Evolutionary conservation across 2,329 filamentous ascomycete genomes (phyloP).

Genomic region (Aspergillus cejpii): DNA sequence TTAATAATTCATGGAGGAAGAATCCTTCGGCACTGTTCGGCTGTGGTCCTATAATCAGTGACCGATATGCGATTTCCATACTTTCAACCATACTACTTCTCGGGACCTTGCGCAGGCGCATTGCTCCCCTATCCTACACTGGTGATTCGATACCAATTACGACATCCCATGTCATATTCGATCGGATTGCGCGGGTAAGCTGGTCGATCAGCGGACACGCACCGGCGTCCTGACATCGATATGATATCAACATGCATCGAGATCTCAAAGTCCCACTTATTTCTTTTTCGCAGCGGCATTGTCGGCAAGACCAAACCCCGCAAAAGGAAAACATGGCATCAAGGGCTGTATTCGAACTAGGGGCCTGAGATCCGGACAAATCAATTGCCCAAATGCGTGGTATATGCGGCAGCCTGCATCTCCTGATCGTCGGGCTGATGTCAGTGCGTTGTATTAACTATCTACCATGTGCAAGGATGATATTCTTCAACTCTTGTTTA

Average conservation of each 20-base stretch:
- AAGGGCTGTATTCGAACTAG: background rate
- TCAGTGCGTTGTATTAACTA: conserved; percentile 4
- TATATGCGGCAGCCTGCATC: conserved; percentile 1
- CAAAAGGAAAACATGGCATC: background rate
- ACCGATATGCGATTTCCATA: background rate
- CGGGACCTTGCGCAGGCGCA: conserved; percentile 15
- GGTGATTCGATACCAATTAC: conserved; percentile 9
- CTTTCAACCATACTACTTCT: conserved; percentile 15
- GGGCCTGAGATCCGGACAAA: background rate
- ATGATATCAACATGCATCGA: background rate
- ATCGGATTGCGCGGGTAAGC: conserved; percentile 9
- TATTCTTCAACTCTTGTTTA: background rate
- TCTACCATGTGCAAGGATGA: background rate
- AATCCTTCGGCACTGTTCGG: background rate
- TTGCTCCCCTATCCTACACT: conserved; percentile 13
- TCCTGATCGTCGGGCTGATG: conserved; percentile 7
- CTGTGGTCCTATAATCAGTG: background rate
- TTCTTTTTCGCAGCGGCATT: background rate
- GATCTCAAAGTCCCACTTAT: background rate
- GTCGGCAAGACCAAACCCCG: background rate
- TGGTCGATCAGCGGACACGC: conserved; percentile 8
- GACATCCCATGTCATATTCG: conserved; percentile 6
- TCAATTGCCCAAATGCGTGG: background rate
- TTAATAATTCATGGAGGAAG: conserved; percentile 12
- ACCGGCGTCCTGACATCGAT: background rate